Evolutionary conservation across 2,329 filamentous ascomycete genomes (phyloP), one percentile per base, ranked within the genome.

Genomic region (Penicillium sp.): DNA sequence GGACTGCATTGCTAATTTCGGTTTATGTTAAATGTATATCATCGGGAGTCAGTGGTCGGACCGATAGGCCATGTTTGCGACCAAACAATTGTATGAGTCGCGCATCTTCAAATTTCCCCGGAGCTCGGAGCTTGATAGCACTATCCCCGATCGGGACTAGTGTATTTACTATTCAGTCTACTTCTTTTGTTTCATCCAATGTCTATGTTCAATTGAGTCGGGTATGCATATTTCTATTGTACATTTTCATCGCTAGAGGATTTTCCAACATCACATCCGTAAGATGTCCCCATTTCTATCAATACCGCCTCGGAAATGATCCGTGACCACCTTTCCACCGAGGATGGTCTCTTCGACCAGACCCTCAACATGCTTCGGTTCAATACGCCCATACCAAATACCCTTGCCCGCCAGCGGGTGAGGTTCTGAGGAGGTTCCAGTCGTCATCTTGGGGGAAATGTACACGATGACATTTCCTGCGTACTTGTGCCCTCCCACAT

Each of bases 401-500:
- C 74, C 74, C 56, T 70, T 76, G 5, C 74, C 74, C 9, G 74
- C 72, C 61, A 77, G 65, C 44, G 73, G 69, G 54, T 72, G 69
- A 48, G 55, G 49, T n/a, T 51, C 54, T 21, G 57, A 58, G 16
- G 56, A 57, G 29, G 42, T 43, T n/a, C 56, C 58, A 11, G 62
- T 44, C 34, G 50, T 68, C 64, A 75, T 68, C 13, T 61, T 63
- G 1, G 70, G 69, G 2, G 74, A 73, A 10, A 77, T 83, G 73
- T 97, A 97, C 1, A 97, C 79, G 77, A 97, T 90, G 62, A 97
- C 86, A 68, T 97, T 97, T 39, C 93, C 93, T 36, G 88, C 89
- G 77, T 94, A 97, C 79, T 96, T 96, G 78, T 97, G 93, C 1
- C 93, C 93, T 21, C 93, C 93, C 13, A 97, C 88, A 69, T 97